phyloP scores from a whole-genome alignment of 768 basidiomycete species.

The Xanthoconium stramineum region DNA sequence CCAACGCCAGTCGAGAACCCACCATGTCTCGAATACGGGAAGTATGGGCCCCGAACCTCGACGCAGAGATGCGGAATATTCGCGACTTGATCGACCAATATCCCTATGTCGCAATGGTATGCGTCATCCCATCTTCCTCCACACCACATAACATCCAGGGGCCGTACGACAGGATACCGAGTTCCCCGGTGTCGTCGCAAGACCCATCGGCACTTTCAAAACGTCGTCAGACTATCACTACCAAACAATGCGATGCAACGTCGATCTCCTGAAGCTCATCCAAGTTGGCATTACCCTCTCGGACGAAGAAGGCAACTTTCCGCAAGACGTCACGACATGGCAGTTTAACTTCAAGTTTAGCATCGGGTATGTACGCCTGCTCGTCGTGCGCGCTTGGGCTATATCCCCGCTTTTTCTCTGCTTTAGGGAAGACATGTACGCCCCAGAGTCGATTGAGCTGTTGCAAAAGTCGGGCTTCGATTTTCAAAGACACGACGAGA shows the following conservation, averaged over 20 bases:
- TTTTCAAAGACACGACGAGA: conserved; percentile 88
- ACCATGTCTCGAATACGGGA: conserved; percentile 84
- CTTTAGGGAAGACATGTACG: conserved; percentile 92
- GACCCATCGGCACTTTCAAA: conserved; percentile 94
- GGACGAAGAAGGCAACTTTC: conserved; percentile 90
- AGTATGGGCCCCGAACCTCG: conserved; percentile 94
- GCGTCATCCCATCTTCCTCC: conserved; percentile 19
- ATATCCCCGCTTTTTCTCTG: background rate
- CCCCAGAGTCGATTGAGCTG: conserved; percentile 94
- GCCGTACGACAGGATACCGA: conserved; percentile 81
- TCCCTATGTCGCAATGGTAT: conserved; percentile 94
- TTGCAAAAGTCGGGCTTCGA: conserved; percentile 95
- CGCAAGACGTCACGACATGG: conserved; percentile 92
- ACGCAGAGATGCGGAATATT: conserved; percentile 86
- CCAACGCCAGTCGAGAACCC: conserved; percentile 2
- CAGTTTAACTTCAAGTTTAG: conserved; percentile 99
- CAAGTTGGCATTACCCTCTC: conserved; percentile 95
- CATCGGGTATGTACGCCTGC: conserved; percentile 60
- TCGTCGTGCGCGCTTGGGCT: background rate
- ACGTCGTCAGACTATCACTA: conserved; percentile 98
- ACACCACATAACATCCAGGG: conserved; percentile 2
- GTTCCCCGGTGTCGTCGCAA: conserved; percentile 96
- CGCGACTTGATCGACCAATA: conserved; percentile 85
- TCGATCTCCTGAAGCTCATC: conserved; percentile 96
- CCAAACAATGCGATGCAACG: conserved; percentile 99